Base-by-base conservation (phyloP, 2,329 filamentous ascomycete species). In the Leptosphaerulina australis region DNA sequence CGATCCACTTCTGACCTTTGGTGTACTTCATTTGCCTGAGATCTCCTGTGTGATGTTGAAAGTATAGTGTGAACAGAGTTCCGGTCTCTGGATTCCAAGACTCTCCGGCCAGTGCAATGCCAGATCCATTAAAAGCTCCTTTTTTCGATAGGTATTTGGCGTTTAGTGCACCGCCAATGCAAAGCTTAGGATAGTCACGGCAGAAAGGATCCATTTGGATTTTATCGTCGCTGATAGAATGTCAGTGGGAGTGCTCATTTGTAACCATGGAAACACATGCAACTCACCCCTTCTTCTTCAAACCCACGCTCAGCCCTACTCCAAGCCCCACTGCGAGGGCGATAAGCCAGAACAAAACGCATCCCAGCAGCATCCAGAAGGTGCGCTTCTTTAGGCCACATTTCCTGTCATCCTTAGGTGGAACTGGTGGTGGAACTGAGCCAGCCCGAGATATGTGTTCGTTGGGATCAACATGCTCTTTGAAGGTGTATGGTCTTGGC, bases 61-160 rank as follows among this genome's bases (percentile, higher is more conserved):
- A 78, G 59, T 77, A 78, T 30, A 78, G 62, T 1, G 73, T 74
- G 5, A 77, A 70, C 10, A 67, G 67, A 3, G 74, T 73, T 25
- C 71, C 69, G 10, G 68, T 67, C 5, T 67, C 62, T 6, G 62
- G 60, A 21, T 67, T 71, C 61, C 75, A 77, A 0, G 74, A 77
- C 33, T 77, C 74, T 5, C 72, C 72, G 14, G 76, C 76, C 8
- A 78, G 49, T 1, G 76, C 76, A 29, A 79, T 74, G 9, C 76
- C 76, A 11, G 74, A 74, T n/a, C 76, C 76, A 48, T 79, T 78
- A 63, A 77, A 77, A 5, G 75, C 75, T 15, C 76, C 76, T 22
- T 68, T 62, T 8, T 57, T 71, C 6, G 74, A 74, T 34, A 74
- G 66, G 48, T 75, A 77, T 0, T 66, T 49, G 0, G 71, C 61